A percentile compares a stretch with the other conserved stretches of the same genome.
Conservation (phyloP, 345 rosid genomes). For the Salix arbutifolia region DNA sequence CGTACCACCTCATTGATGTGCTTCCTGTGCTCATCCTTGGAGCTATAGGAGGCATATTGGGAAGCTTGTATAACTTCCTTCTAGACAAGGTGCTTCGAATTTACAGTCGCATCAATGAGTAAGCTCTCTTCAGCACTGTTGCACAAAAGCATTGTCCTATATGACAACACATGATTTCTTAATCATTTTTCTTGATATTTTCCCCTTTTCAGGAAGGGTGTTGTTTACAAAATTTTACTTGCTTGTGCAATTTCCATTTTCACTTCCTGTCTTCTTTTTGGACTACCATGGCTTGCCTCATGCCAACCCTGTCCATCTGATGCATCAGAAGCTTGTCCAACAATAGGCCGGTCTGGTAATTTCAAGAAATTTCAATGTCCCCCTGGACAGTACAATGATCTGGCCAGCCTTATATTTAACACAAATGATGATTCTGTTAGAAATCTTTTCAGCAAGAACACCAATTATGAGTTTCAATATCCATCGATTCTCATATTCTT, state of each 20-base stretch:
- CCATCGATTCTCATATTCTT: constrained; percentile 64
- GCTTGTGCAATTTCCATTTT: constrained; percentile 66
- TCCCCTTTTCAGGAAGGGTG: constrained; percentile 56
- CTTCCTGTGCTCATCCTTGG: constrained; percentile 79
- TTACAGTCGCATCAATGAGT: constrained; percentile 70
- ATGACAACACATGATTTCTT: not conserved
- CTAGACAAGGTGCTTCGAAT: constrained; percentile 62
- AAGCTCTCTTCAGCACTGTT: constrained; percentile 31
- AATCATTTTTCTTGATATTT: constrained; percentile 10
- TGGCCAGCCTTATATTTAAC: constrained; percentile 94
- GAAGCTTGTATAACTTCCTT: constrained; percentile 72
- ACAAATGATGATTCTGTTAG: constrained; percentile 84
- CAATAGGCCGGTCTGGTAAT: constrained; percentile 91
- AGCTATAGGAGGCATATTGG: constrained; percentile 78
- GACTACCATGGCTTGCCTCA: constrained; percentile 79
- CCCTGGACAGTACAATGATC: constrained; percentile 73
- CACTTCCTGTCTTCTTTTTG: constrained; percentile 87
- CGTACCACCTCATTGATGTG: constrained; percentile 73
- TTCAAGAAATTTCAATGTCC: constrained; percentile 89
- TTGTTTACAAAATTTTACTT: constrained; percentile 47
- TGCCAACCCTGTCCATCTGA: constrained; percentile 73
- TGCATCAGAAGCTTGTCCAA: constrained; percentile 79
- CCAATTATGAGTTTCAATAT: constrained; percentile 68
- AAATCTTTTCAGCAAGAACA: constrained; percentile 88
- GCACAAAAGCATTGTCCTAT: not conserved